Evolutionary conservation across 768 basidiomycete genomes (phyloP), one percentile per base, ranked within the genome.

Genomic region (Ramaria sp.): DNA sequence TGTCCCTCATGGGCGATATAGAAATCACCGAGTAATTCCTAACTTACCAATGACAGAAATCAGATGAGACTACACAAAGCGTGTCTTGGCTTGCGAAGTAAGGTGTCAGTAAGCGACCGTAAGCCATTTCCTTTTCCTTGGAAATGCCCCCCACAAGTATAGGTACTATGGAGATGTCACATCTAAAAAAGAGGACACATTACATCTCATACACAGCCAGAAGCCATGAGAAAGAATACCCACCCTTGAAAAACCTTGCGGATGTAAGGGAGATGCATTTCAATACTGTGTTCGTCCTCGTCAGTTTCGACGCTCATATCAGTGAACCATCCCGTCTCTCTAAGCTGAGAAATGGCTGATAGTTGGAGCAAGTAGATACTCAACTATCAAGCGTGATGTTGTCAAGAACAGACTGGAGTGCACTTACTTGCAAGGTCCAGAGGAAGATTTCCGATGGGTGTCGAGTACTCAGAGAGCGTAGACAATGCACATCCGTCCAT

Each of bases 211-310:
- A 30, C n/a, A 25, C 34, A 32, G 5, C 20, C 22, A 5, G 0
- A 13, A 2, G 32, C 6, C 5, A 32, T 32, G 5, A 34, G 32
- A 4, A 20, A 20, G 9, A 53, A 15, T 15, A 63, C 72, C 59
- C 63, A 91, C 90, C 81, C 81, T 67, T 88, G 75, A 57, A 95
- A 96, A 10, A 85, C 70, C 66, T 90, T 90, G 48, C 87, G 78
- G 39, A 96, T 71, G 66, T 90, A 94, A 5, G 95, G 93, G 16
- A 98, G 76, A 62, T 98, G 94, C 90, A 99, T 94, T 71, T 99
- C 96, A 52, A 99, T 81, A 64, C 90, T 94, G 66, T 99, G 96
- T 63, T 99, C 96, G 27, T 85, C 89, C 67, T 93, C 92, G 64
- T 99, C 96, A 1, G 81, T 81, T 1, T 70, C 61, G 2, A 75